A percentile compares a stretch with the other conserved stretches of the same genome.
phyloP scores from a whole-genome alignment of 2,329 filamentous ascomycete genomes.

The Aspergillus nomiae region DNA sequence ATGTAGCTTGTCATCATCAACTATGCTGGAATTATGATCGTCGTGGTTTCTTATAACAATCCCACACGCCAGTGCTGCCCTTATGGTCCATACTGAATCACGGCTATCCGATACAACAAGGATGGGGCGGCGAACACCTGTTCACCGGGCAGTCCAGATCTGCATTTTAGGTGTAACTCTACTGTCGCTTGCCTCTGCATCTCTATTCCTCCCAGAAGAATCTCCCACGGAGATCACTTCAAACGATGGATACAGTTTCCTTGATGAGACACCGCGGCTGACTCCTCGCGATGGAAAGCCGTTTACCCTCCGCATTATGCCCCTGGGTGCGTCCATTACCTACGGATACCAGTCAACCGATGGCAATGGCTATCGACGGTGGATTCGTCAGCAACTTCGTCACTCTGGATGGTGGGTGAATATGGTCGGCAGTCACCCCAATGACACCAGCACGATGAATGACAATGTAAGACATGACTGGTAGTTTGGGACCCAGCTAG shows the following conservation, averaged over 20 bases:
- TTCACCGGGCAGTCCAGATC: not conserved
- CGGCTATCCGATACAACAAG: not conserved
- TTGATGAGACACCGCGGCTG: not conserved
- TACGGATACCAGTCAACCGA: constrained; percentile 8
- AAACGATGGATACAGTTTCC: not conserved
- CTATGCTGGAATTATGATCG: not conserved
- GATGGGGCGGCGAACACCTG: not conserved
- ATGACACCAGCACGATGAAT: constrained; percentile 6
- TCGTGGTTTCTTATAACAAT: not conserved
- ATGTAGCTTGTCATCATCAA: not conserved
- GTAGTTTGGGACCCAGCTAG: not conserved
- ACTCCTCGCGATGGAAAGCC: not conserved
- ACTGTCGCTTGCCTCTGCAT: not conserved
- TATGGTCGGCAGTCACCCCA: constrained; percentile 11
- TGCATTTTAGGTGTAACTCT: not conserved
- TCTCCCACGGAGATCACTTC: not conserved
- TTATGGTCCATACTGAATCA: not conserved
- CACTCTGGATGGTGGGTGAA: constrained; percentile 13
- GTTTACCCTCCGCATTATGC: constrained; percentile 8
- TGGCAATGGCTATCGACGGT: constrained; percentile 14
- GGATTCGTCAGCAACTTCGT: constrained; percentile 10
- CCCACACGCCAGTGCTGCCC: not conserved
- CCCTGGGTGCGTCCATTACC: constrained; percentile 16
- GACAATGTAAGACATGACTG: constrained; percentile 21
- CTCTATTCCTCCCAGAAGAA: not conserved